Base-by-base conservation (phyloP, 2,329 filamentous ascomycete species). In the Penicillium oxalicum region DNA sequence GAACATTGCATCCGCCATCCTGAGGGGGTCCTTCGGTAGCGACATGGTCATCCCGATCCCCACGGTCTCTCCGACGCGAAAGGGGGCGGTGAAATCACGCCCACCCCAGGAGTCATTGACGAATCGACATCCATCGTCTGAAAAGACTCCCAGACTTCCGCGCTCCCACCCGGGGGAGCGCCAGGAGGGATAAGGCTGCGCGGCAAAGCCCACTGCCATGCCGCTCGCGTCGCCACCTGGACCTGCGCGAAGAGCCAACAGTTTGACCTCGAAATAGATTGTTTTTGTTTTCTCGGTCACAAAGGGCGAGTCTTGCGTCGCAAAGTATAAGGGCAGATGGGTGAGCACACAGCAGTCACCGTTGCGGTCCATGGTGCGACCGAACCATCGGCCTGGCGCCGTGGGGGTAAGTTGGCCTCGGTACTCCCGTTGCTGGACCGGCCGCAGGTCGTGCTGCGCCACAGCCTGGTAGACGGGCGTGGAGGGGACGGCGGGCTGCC, bases 111-210 rank as follows among this genome's bases (percentile, higher is more conserved):
- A 75, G 58, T 84, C 78, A 61, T 84, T 82, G 29, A 84, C 77
- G 55, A 83, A 85, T 35, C 78, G 74, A 27, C 79, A 73, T 1
- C 82, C 81, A 60, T 85, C 82, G 57, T 84, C 81, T 4, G 78
- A 77, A 56, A 84, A 82, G 5, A 85, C 77, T 1, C 73, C 81
- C 2, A 84, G 61, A 51, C 78, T 80, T 1, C 75, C 81, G 39
- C 81, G 72, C 58, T 84, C 78, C 81, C 81, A 84, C 1, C 81
- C 81, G 0, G 81, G 81, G 6, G 82, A 75, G 18, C 81, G 72
- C 72, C 78, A 84, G 0, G 77, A 71, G 0, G 81, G 81, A 59
- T 83, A 84, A 4, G 81, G 81, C 42, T 79, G 78, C 4, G 80
- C 81, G 32, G 75, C 71, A 57, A 78, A 84, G 2, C 81, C 81